Evolutionary conservation across 305 asterid species (phyloP).

Genomic region (Fraxinus floribunda): DNA sequence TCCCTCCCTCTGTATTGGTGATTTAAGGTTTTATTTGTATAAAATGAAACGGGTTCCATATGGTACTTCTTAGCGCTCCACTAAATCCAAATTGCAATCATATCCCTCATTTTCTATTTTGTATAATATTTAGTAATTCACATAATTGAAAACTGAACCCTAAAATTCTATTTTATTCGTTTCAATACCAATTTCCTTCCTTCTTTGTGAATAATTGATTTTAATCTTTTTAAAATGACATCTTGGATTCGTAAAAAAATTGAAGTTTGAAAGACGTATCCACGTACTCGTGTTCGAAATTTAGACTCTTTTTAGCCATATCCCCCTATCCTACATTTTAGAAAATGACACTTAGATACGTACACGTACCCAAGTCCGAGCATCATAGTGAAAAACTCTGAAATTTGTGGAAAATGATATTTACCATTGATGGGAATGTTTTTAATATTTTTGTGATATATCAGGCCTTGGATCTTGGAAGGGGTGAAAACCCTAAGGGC

Average conservation of each 20-base stretch:
- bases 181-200: background rate
- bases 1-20: background rate
- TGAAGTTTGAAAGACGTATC: no score
- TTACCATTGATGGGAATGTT: slow-evolving; percentile 8
- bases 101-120: background rate
- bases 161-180: background rate
- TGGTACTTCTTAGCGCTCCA: no score
- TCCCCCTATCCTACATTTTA: background rate
- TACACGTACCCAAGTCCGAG: background rate
- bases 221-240: background rate
- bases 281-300: no score
- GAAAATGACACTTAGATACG: background rate
- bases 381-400: background rate
- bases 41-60: background rate
- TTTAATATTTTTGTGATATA: slow-evolving; percentile 14
- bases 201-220: background rate
- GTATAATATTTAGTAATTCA: no score
- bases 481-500: slow-evolving; percentile 40
- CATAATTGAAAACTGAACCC: background rate
- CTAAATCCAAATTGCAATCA: background rate
- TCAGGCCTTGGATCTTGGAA: slow-evolving; percentile 88
- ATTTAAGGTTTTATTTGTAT: background rate
- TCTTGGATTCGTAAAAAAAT: no score
- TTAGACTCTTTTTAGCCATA: background rate
- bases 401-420: slow-evolving; percentile 21